These are phyloP conservation scores for Mycena chlorophos DNA, from an alignment of 768 basidiomycete genomes.

Conservation along the genomic window DNA sequence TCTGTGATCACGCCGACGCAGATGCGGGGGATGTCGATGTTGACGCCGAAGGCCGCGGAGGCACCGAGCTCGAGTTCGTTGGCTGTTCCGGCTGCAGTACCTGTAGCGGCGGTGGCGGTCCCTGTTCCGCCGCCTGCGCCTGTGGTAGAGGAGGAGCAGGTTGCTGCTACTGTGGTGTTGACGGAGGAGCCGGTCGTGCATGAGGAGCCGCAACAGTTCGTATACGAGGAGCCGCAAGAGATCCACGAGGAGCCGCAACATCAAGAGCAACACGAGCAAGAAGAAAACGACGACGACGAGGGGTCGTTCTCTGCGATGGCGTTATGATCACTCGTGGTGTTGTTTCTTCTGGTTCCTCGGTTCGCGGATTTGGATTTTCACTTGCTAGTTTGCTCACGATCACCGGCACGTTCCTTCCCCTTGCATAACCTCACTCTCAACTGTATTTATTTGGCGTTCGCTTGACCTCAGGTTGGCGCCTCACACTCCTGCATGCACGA, in stretches of 20 bases:
- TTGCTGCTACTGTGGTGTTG: no score
- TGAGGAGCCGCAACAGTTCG: no score
- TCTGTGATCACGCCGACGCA: neutral
- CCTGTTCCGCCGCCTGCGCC: neutral
- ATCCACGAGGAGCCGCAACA: no score
- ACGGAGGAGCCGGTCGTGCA: neutral
- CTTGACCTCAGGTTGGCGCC: neutral
- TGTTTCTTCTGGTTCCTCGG: neutral
- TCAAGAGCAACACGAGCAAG: no score
- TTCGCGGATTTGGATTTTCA: no score
- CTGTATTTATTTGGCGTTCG: neutral
- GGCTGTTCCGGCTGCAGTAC: neutral
- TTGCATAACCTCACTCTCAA: neutral
- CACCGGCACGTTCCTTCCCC: neutral
- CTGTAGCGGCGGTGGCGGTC: neutral
- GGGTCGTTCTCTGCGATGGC: constrained; percentile 8
- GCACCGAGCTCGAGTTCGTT: neutral
- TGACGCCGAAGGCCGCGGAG: constrained; percentile 10
- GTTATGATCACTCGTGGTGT: constrained; percentile 1
- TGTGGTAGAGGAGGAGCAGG: neutral
- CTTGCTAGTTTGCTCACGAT: no score
- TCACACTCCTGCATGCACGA: neutral
- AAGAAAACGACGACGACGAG: neutral
- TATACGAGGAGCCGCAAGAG: no score
- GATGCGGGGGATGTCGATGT: constrained; percentile 8